Evolutionary conservation across 2,329 filamentous ascomycete genomes (phyloP).

Genomic region (Calonectria hongkongensis): DNA sequence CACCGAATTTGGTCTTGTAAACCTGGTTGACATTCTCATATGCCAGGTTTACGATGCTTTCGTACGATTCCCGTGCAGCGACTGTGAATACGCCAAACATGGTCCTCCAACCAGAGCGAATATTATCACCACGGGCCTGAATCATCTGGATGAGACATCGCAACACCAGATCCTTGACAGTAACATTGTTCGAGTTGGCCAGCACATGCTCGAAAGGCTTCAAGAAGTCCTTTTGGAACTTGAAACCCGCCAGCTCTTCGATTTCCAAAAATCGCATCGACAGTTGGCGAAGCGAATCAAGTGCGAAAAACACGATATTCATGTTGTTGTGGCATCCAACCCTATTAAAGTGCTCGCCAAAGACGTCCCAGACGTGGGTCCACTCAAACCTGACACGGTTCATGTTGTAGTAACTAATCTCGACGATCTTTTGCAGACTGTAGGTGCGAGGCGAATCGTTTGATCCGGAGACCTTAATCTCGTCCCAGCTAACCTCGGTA

Average conservation of each 20-base stretch:
- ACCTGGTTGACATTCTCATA: slow-evolving; percentile 98
- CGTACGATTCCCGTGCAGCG: slow-evolving; percentile 92
- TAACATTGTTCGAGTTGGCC: slow-evolving; percentile 91
- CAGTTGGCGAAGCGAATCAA: slow-evolving; percentile 95
- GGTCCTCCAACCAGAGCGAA: slow-evolving; percentile 97
- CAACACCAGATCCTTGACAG: slow-evolving; percentile 98
- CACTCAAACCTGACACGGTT: slow-evolving; percentile 98
- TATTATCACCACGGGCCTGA: slow-evolving; percentile 95
- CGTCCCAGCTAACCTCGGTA: slow-evolving; percentile 98
- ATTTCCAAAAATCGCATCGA: slow-evolving; percentile 99
- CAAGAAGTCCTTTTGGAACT: slow-evolving; percentile 99
- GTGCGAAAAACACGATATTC: slow-evolving; percentile 96
- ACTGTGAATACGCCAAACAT: slow-evolving; percentile 99
- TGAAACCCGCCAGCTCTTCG: slow-evolving; percentile 97
- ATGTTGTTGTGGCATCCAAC: slow-evolving; percentile 98
- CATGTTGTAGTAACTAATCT: slow-evolving; percentile 99
- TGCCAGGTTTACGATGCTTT: slow-evolving; percentile 95
- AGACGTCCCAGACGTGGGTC: slow-evolving; percentile 97
- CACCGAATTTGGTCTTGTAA: slow-evolving; percentile 95
- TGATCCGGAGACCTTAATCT: slow-evolving; percentile 97
- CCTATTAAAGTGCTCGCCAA: slow-evolving; percentile 99
- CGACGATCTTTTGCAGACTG: slow-evolving; percentile 97
- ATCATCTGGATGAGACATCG: slow-evolving; percentile 99
- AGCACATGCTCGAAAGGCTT: slow-evolving; percentile 99
- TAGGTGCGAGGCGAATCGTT: slow-evolving; percentile 97